Evolutionary conservation across 2,329 filamentous ascomycete species (phyloP), one percentile per base, ranked within the genome.

Genomic region (Pochonia chlamydosporia): DNA sequence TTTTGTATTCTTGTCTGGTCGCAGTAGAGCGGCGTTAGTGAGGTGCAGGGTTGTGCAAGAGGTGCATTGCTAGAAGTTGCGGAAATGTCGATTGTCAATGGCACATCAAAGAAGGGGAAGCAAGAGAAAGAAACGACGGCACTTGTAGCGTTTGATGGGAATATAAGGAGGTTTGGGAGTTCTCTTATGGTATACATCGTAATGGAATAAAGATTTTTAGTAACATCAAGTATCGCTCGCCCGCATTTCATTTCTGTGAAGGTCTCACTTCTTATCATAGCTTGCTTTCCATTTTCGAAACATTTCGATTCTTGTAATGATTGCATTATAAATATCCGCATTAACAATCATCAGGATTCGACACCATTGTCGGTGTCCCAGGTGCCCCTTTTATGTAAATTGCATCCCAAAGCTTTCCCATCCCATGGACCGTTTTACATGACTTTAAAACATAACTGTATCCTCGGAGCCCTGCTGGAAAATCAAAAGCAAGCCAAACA

Each of bases 161-260:
- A 46, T 37, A 49, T 49, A 49, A 52, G 44, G 49, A 47, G 52
- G 49, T 30, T 57, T 53, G 50, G 59, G 61, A 62, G 62, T 63
- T 64, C 53, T 62, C 52, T 55, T 57, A 42, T 55, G 61, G 61
- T 58, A 57, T 53, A 60, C 54, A 54, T 61, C 56, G 55, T 64
- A 64, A 64, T 64, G 62, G 60, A 59, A 57, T 57, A 59, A 50
- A 52, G 57, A 56, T 59, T 60, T 58, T 56, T 33, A 43, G 10
- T 10, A 43, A 24, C 14, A 31, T 37, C n/a, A n/a, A 25, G 26
- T 39, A 9, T 7, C 18, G 23, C n/a, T n/a, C n/a, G n/a, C 16
- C 23, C 35, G 35, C 18, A 21, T 11, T 13, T n/a, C n/a, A n/a
- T n/a, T n/a, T n/a, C n/a, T n/a, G n/a, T n/a, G n/a, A n/a, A n/a